Evolutionary conservation across 352 stramenopile genomes (phyloP), one percentile per base, ranked within the genome.

Genomic region (Pythium guiyangense): DNA sequence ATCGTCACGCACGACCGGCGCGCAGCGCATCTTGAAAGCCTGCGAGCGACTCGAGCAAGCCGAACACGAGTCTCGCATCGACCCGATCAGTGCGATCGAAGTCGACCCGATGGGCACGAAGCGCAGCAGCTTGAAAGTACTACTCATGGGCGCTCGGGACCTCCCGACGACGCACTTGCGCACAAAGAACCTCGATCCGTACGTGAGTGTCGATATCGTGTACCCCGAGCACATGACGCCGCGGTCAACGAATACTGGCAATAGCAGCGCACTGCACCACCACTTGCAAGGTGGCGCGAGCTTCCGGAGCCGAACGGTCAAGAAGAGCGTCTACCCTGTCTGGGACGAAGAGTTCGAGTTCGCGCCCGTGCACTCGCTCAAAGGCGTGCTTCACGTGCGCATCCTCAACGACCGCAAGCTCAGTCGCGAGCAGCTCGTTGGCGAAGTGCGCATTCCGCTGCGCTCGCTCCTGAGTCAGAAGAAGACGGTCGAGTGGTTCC

Each of bases 261-360:
- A 29, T 22, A 26, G 20, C 15, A 26, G 20, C 15, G 18, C 42
- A 22, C 4, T 10, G 22, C 17, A 60, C 3, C 26, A 37, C 2
- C 45, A 59, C 1, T 15, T 39, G 20, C 29, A 4, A 34, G 8
- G 29, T 34, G 29, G 29, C n/a, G 63, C 59, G 35, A 59, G 49
- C 12, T 69, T 84, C 18, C 83, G 80, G 25, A 93, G 77, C 22
- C 69, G 69, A 20, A 93, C 80, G 12, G 73, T 82, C 51, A 86
- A 86, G 66, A 81, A 86, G 59, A 90, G 65, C 43, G 65, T 90
- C 63, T 93, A 86, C 62, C 83, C 83, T 1, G 64, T 89, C 2
- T 93, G 83, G 83, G 77, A 93, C 6, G 80, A 93, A 63, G 73
- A 84, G 11, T 93, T 93, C 46, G 79, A 80, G 49, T 73, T 91